Base-by-base conservation (phyloP, 2,329 filamentous ascomycete genomes). In the Pseudomassariella vexata region DNA sequence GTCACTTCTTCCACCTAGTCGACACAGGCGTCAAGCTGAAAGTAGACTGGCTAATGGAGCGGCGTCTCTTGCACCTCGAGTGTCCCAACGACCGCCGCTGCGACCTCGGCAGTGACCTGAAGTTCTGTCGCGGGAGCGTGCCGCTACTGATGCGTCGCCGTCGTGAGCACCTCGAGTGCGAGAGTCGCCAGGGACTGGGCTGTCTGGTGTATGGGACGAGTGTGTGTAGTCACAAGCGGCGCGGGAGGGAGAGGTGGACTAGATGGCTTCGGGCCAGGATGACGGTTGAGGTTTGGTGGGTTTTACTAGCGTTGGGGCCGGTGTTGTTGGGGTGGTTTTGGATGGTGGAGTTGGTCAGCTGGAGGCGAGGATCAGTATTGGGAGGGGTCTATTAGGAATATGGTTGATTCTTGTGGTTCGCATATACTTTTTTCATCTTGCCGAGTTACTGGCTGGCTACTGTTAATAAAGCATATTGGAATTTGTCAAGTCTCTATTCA, bases 41-140 rank as follows among this genome's bases (percentile, higher is more conserved):
- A 50, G 70, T 85, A 9, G 70, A 73, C 36, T 86, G 82, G 82
- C 63, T 85, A 5, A 64, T 85, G 37, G 68, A 81, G 44, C 70
- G 81, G 9, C 68, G 77, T 12, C 68, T 62, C 27, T 62, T 78
- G 21, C 76, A 81, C 36, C 67, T 85, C 7, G 73, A 82, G 42
- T 82, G 79, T 44, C 82, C 79, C 5, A 76, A 74, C 34, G 62
- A 75, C 40, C 56, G 57, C 33, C 57, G 63, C 9, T 80, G 75
- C 38, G 74, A 78, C 39, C 49, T 80, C 19, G 65, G 73, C 4
- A 79, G 70, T 38, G 76, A 80, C 45, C 48, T 73, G 28, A 60
- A 65, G 18, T 81, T 80, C 54, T 80, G 75, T 44, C 58, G 73
- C 22, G 74, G 75, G 3, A 77, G 69, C 34, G 68, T 79, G 0